Evolutionary conservation across 345 rosid genomes (phyloP).

Genomic region (Euclidium syriacum): DNA sequence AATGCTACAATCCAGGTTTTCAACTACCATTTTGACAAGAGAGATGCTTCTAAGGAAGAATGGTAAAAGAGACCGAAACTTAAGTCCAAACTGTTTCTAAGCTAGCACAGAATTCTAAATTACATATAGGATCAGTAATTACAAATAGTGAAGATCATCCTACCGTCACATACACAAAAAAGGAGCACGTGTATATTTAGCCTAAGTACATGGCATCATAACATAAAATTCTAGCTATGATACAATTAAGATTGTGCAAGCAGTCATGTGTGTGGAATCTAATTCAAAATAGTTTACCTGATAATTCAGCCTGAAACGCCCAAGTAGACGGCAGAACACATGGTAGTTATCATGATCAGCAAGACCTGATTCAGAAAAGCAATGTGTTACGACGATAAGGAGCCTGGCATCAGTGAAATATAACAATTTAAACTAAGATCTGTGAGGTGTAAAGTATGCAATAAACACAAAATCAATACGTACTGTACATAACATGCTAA

Average conservation of each 20-base stretch:
- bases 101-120: background rate
- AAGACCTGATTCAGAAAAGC: slow-evolving; percentile 59
- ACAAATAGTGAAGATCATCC: background rate
- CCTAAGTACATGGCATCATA: background rate
- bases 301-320: slow-evolving; percentile 90
- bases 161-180: slow-evolving; percentile 1
- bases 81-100: background rate
- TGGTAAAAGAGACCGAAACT: background rate
- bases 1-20: background rate
- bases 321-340: slow-evolving; percentile 97
- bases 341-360: slow-evolving; percentile 99
- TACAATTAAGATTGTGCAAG: background rate
- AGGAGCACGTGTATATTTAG: slow-evolving; percentile 1
- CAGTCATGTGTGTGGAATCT: background rate
- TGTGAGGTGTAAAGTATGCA: background rate
- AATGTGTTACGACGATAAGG: slow-evolving; percentile 15
- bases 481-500: background rate
- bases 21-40: slow-evolving; percentile 1
- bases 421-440: background rate
- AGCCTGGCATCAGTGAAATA: slow-evolving; percentile 5
- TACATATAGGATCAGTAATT: slow-evolving; percentile 1
- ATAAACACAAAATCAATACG: slow-evolving; percentile 3
- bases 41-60: background rate
- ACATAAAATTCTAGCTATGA: background rate
- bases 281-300: slow-evolving; percentile 53